These are phyloP conservation scores for Podaxis sp. DNA, from an alignment of 768 basidiomycete species.

Conservation along the genomic window DNA sequence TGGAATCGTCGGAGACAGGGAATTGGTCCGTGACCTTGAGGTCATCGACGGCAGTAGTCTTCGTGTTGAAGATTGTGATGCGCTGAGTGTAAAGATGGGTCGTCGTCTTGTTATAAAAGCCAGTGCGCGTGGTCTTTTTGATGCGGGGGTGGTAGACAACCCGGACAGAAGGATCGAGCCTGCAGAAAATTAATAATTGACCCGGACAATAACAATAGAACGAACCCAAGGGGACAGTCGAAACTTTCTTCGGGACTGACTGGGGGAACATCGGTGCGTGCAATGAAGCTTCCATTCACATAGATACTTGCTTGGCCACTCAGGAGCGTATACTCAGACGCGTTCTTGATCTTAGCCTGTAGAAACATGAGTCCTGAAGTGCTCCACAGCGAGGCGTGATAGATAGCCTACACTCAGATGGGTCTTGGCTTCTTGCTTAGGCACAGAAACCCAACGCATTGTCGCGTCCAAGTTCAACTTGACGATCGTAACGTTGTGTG, in stretches of 20 bases:
- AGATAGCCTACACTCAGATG: conserved; percentile 33
- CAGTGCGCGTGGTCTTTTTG: conserved; percentile 31
- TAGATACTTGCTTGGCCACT: conserved; percentile 48
- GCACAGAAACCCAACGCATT: conserved; percentile 43
- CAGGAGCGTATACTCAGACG: conserved; percentile 51
- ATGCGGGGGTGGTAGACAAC: conserved; percentile 37
- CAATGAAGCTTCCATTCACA: conserved; percentile 55
- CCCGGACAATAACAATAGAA: not conserved
- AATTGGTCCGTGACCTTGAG: conserved; percentile 40
- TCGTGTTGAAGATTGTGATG: conserved; percentile 40
- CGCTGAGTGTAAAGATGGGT: conserved; percentile 34
- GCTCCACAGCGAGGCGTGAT: not conserved
- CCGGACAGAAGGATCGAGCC: conserved; percentile 39
- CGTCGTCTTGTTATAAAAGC: conserved; percentile 33
- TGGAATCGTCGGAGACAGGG: conserved; percentile 35
- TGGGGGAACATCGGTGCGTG: conserved; percentile 39
- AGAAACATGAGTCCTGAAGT: not conserved
- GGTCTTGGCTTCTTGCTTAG: conserved; percentile 34
- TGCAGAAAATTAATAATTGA: conserved; percentile 13
- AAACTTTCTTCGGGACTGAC: conserved; percentile 44
- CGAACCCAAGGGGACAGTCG: conserved; percentile 44
- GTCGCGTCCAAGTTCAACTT: conserved; percentile 33
- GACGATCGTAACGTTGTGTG: conserved; percentile 41
- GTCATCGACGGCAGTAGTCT: conserved; percentile 26
- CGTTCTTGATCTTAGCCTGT: conserved; percentile 51